Evolutionary conservation across 805 yeast species (phyloP).

Genomic region (Saturnispora sekii): DNA sequence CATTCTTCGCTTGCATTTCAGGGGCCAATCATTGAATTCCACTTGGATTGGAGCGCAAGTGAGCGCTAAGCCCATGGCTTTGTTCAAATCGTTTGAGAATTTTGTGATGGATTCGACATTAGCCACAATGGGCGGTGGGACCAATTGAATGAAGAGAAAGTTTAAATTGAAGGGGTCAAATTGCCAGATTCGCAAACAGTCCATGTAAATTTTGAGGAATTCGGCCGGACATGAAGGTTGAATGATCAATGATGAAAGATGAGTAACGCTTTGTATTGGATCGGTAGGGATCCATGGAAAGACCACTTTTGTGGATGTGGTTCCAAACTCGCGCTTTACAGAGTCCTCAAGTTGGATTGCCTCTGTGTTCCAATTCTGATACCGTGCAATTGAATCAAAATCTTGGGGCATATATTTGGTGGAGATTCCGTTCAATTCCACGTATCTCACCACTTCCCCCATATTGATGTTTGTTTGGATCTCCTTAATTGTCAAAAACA

Average conservation of each 20-base stretch:
- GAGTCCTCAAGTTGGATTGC: conserved; percentile 9
- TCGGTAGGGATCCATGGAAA: conserved; percentile 9
- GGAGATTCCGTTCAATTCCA: conserved; percentile 5
- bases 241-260: conserved; percentile 13
- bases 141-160: conserved; percentile 11
- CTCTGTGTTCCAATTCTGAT: conserved; percentile 13
- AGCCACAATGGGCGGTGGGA: conserved; percentile 2
- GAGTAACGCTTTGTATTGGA: conserved; percentile 3
- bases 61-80: conserved; percentile 20
- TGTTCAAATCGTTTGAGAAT: conserved; percentile 6
- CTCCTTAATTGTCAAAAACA: conserved; percentile 4
- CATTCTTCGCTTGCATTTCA: conserved; percentile 11
- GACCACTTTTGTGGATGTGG: not conserved
- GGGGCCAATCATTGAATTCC: conserved; percentile 23
- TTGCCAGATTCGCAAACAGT: conserved; percentile 25
- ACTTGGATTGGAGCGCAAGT: conserved; percentile 19
- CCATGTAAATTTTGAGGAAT: conserved; percentile 20
- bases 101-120: not conserved
- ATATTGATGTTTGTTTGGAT: conserved; percentile 5
- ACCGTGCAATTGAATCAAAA: conserved; percentile 11
- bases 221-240: conserved; percentile 12
- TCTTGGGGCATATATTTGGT: conserved; percentile 9
- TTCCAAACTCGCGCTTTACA: conserved; percentile 5
- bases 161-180: conserved; percentile 24
- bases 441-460: conserved; percentile 4